These are phyloP conservation scores for Solanum ahanhuiri DNA, from an alignment of 257 asterid species.

Conservation along the genomic window DNA sequence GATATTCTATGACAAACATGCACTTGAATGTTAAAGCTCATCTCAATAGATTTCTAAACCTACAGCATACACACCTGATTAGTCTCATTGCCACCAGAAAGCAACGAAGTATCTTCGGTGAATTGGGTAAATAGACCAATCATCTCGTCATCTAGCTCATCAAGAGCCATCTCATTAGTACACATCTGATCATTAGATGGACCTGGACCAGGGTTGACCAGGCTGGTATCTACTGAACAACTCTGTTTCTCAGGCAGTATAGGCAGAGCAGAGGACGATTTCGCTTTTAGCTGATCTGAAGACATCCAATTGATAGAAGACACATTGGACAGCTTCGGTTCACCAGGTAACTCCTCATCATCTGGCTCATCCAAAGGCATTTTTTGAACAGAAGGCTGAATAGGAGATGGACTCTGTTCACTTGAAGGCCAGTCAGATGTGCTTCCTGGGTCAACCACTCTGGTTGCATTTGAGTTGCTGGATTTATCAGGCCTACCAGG, in stretches of 20 bases:
- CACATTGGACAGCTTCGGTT: neutral
- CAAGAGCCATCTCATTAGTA: conserved; percentile 6
- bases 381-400: neutral
- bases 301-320: neutral
- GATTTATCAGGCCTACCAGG: conserved; percentile 14
- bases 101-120: conserved; percentile 16
- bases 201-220: conserved; percentile 10
- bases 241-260: neutral
- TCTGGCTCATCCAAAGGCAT: neutral
- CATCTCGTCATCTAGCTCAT: conserved; percentile 30
- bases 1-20: neutral
- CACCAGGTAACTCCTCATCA: neutral
- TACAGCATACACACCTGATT: conserved; percentile 25
- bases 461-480: neutral
- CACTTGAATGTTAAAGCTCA: neutral
- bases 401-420: conserved; percentile 5
- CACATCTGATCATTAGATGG: conserved; percentile 18
- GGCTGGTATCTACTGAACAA: neutral
- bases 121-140: conserved; percentile 22
- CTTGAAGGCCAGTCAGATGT: neutral
- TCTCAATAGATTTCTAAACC: neutral
- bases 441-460: neutral
- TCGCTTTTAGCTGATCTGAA: neutral
- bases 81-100: conserved; percentile 10
- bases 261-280: neutral